Percentiles rank a stretch among this genome's conserved stretches.
Conservation (phyloP, 305 asterid genomes). For the Fraxinus latifolia region DNA sequence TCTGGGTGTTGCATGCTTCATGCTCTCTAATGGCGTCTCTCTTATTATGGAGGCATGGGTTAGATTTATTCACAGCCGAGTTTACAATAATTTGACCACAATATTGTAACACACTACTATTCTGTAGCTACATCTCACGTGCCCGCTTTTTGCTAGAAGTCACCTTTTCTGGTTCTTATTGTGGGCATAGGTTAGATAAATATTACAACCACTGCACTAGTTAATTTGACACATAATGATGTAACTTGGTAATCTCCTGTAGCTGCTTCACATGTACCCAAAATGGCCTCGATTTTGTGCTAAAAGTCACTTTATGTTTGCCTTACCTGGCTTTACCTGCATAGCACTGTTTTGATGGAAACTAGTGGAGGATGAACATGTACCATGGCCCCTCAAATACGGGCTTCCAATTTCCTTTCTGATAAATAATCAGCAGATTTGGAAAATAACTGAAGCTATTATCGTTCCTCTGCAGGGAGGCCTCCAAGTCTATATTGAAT, state of each 20-base stretch:
- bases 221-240: neutral
- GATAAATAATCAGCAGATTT: conserved; percentile 16
- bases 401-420: neutral
- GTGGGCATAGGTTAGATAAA: neutral
- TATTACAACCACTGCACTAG: neutral
- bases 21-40: neutral
- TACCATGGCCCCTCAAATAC: neutral
- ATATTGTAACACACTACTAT: neutral
- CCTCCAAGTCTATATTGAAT: conserved; percentile 82
- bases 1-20: neutral
- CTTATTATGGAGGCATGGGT: neutral
- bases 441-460: conserved; percentile 12
- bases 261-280: neutral
- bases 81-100: neutral
- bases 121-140: neutral
- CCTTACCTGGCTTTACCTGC: neutral
- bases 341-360: neutral
- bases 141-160: neutral
- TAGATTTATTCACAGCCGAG: neutral
- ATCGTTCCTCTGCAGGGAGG: conserved; percentile 72
- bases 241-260: neutral
- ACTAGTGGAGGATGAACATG: neutral
- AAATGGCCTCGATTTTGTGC: neutral
- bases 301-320: neutral
- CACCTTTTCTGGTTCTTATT: neutral